These are phyloP conservation scores for Rhododendron vialii DNA, from an alignment of 148 eudicot genomes.

Conservation along the genomic window DNA sequence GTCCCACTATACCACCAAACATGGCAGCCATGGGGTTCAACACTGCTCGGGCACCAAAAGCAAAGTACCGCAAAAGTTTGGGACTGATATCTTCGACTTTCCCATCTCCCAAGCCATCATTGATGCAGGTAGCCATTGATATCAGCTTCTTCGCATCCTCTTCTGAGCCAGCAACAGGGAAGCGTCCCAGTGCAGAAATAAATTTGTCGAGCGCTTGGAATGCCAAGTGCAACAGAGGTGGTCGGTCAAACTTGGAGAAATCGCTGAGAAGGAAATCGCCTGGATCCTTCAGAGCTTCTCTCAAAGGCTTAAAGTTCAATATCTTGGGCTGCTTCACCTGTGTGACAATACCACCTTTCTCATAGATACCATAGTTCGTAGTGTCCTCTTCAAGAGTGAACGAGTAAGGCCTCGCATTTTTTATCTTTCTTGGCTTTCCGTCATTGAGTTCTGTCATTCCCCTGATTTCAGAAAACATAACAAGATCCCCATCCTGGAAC, in stretches of 20 bases:
- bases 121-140: constrained; percentile 39
- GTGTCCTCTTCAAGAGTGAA: constrained; percentile 71
- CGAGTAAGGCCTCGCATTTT: constrained; percentile 58
- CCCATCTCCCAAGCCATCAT: constrained; percentile 43
- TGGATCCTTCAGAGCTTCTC: constrained; percentile 61
- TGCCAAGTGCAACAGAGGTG: constrained; percentile 66
- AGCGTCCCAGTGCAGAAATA: constrained; percentile 41
- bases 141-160: constrained; percentile 73
- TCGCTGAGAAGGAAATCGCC: constrained; percentile 73
- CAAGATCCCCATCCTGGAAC: constrained; percentile 76
- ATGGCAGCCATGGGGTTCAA: constrained; percentile 97
- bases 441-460: constrained; percentile 72
- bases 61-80: constrained; percentile 65
- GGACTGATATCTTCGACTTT: constrained; percentile 66
- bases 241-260: constrained; percentile 70
- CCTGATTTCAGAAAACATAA: constrained; percentile 61
- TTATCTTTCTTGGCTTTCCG: constrained; percentile 71
- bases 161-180: constrained; percentile 65
- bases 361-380: constrained; percentile 48
- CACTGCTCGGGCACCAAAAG: constrained; percentile 88
- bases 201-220: constrained; percentile 72
- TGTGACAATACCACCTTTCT: constrained; percentile 69
- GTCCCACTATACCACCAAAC: constrained; percentile 96
- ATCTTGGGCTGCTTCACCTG: constrained; percentile 64
- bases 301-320: constrained; percentile 56